Base-by-base conservation (phyloP, 768 basidiomycete species). In the Agrocybe praecox region DNA sequence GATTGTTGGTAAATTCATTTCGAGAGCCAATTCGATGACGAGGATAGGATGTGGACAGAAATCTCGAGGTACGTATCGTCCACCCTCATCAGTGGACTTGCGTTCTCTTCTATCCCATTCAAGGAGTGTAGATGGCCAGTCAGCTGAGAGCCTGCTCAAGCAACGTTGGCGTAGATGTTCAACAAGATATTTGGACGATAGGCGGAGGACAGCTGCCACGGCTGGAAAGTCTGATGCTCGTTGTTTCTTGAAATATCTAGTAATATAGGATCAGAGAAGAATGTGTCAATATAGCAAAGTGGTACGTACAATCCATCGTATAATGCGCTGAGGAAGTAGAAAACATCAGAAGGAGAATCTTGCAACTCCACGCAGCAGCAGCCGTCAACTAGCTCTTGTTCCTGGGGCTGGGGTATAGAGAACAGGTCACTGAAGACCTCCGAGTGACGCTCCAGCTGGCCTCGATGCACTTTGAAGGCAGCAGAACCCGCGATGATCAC, bases 151-250 rank as follows among this genome's bases (percentile, higher is more conserved):
- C 11, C 84, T 85, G 3, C 71, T 68, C 21, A 92, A 71, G 62
- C 88, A 90, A 40, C 78, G 85, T 43, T 74, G 63, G 0, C 86
- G 84, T 26, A 90, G 83, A 54, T 84, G 80, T 34, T 88, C 82
- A 53, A 90, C 85, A 49, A 91, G 76, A 67, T 92, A 92, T 70
- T 92, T 92, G 26, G 83, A 81, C 1, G 89, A 88, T 1, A 92
- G 72, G 6, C 90, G 86, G 7, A 91, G 79, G 44, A 89, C 85
- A 4, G 83, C 81, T 2, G 88, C 77, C 34, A 92, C 68, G 18
- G 75, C 72, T 7, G 82, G 74, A 61, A 90, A 91, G 63, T 89
- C 81, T 36, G 76, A 72, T 1, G 83, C 75, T 21, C 73, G 67
- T 1, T 79, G 79, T 3, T 72, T 70, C 46, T 75, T 76, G 67